Evolutionary conservation across 2,329 filamentous ascomycete genomes (phyloP).

Genomic region (Incumbomyces lentus): DNA sequence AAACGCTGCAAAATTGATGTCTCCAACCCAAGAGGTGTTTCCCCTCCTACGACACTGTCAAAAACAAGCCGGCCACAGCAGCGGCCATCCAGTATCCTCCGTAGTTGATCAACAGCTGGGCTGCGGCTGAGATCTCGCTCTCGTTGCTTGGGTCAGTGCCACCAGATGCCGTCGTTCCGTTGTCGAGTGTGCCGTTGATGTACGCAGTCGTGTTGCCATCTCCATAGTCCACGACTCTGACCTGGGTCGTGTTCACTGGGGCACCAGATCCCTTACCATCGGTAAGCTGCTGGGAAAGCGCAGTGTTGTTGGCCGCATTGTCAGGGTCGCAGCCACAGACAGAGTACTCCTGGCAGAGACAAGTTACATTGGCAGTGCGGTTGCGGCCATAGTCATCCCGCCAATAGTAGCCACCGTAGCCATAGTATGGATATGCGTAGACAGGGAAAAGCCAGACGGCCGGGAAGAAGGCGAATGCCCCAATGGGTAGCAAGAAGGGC

Average conservation of each 20-base stretch:
- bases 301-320: constrained; percentile 29
- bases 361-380: constrained; percentile 39
- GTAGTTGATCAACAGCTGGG: constrained; percentile 21
- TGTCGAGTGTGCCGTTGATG: constrained; percentile 39
- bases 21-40: too few relatives aligned
- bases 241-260: constrained; percentile 29
- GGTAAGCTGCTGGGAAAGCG: constrained; percentile 33
- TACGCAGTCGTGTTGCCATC: constrained; percentile 37
- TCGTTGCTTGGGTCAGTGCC: constrained; percentile 22
- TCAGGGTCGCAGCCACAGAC: constrained; percentile 50
- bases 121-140: constrained; percentile 14
- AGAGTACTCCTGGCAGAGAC: constrained; percentile 44
- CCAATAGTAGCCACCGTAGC: constrained; percentile 36
- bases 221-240: constrained; percentile 28
- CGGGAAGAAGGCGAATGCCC: constrained; percentile 39
- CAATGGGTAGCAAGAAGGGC: constrained; percentile 39
- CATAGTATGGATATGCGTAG: constrained; percentile 45
- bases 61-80: constrained; percentile 22
- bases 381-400: constrained; percentile 28
- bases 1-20: too few relatives aligned
- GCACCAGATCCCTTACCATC: constrained; percentile 26
- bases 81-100: constrained; percentile 35
- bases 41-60: not conserved
- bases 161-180: constrained; percentile 31
- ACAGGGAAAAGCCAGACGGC: constrained; percentile 44